Evolutionary conservation across 495 filamentous ascomycete species (phyloP), one percentile per base, ranked within the genome.

Genomic region (Bryoglossum gracile): DNA sequence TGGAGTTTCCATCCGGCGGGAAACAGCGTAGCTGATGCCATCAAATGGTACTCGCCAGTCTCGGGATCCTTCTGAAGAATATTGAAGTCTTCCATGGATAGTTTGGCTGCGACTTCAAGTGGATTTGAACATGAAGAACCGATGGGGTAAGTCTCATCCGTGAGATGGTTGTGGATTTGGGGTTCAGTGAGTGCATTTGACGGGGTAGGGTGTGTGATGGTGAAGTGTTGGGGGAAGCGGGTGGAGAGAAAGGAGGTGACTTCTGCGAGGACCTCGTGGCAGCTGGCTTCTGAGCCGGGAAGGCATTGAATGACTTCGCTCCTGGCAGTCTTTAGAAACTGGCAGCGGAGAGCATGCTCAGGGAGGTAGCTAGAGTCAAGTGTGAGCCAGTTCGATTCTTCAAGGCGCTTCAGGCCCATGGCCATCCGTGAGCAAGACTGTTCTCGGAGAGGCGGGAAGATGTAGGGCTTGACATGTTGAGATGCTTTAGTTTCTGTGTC

Each of bases 41-140:
- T 62, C 8, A 76, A 74, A 51, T 22, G 56, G 42, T 74, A 71
- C 22, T 60, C 57, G 8, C 57, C 57, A 45, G 76, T 73, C 47
- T 74, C 64, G 23, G 63, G 62, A 33, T 77, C 73, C 51, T 69
- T 68, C 61, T 73, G 65, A 33, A 81, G 36, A 38, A 81, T 63
- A 49, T 72, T 80, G 38, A 81, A 63, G 51, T 80, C 77, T 57
- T 80, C 76, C 74, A 76, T 77, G 14, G 72, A 69, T 22, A 80
- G 60, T 47, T 72, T 62, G 5, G 76, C 77, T n/a, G 74, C 76
- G 13, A 73, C 64, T 56, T 81, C 77, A 25, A 81, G 62, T 22
- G 75, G 74, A 43, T 75, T 69, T 16, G 63, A 55, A 22, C 51
- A 54, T 21, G 36, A 17, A 25, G 1, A 17, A 17, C 65, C 57